Percentiles rank a stretch among this genome's conserved stretches.
Conservation (phyloP, 495 filamentous ascomycete species). For the Bombardia bombarda region DNA sequence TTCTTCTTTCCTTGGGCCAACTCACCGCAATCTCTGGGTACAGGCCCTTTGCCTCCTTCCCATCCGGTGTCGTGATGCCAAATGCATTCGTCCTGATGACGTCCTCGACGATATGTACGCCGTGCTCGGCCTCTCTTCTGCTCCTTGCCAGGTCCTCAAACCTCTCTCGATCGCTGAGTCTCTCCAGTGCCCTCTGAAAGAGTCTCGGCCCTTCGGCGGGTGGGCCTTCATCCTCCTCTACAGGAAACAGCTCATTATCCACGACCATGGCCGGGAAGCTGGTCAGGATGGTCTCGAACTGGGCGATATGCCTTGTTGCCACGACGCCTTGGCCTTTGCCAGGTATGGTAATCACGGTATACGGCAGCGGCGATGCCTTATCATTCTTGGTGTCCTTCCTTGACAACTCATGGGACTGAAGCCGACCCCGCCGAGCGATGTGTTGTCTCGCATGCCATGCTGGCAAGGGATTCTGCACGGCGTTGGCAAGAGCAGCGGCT, state of each 20-base stretch:
- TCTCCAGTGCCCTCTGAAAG: conserved; percentile 13
- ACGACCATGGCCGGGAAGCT: conserved; percentile 20
- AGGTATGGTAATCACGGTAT: conserved; percentile 19
- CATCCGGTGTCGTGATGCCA: conserved; percentile 1
- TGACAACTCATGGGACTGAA: too few species aligned
- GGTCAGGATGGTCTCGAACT: conserved; percentile 21
- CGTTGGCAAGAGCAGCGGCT: conserved; percentile 18
- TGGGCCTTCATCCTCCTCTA: conserved; percentile 11
- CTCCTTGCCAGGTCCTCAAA: conserved; percentile 24
- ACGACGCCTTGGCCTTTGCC: conserved; percentile 27
- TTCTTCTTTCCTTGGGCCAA: too few species aligned
- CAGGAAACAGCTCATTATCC: conserved; percentile 23
- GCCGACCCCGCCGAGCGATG: conserved; percentile 7
- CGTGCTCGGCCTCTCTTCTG: too few species aligned
- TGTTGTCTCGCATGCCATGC: conserved; percentile 7
- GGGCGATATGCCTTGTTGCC: conserved; percentile 20
- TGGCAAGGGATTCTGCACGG: conserved; percentile 12
- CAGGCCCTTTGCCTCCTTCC: not conserved
- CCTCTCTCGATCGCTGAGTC: conserved; percentile 23
- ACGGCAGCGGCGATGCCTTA: too few species aligned
- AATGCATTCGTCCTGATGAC: conserved; percentile 31
- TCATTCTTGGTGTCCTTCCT: too few species aligned
- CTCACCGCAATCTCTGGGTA: not conserved
- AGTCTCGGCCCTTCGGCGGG: conserved; percentile 17
- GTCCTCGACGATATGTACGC: too few species aligned